Base-by-base conservation (phyloP, 805 yeast genomes). In the Candida suzukii region DNA sequence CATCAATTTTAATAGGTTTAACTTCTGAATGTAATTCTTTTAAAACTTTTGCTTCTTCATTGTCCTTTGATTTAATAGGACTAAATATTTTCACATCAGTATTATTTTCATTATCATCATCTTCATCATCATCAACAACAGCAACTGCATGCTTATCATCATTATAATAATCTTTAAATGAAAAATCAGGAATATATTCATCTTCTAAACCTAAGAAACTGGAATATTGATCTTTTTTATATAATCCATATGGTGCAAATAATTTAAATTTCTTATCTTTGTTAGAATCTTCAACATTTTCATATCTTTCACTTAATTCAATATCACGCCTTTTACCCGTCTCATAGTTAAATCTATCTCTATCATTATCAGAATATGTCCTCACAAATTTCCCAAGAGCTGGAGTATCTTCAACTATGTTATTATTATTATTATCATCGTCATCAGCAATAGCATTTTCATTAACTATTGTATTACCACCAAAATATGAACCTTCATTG, bases 161-260 rank as follows among this genome's bases (percentile, higher is more conserved):
- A 13, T 11, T 12, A 26, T 26, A 31, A 45, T 48, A 26, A 47
- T 35, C 19, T 35, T 39, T 24, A 32, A 45, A 26, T 22, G 38
- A n/a, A 37, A 84, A 64, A 37, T 81, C 85, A 0, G 91, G 91
- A 14, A 85, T 72, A 51, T 83, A 84, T 53, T 85, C 93, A 56
- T 83, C 91, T 51, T 79, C 83, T 48, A 83, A 64, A 1, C 87
- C 88, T 31, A 18, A 17, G 13, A 17, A 20, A 6, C 21, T 26
- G 9, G 13, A 20, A 14, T 33, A 33, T 33, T 11, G 20, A 21
- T 13, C 18, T n/a, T 13, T 33, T n/a, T 13, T 33, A 5, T 11
- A 8, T 10, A 26, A 13, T 11, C 29, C 14, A 26, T 26, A 26
- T 4, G 29, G 29, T 26, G n/a, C 9, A 26, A 26, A 7, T 10